A percentile compares a stretch with the other conserved stretches of the same genome.
phyloP scores from a whole-genome alignment of 352 stramenopile genomes.

The Phytophthora syringae region DNA sequence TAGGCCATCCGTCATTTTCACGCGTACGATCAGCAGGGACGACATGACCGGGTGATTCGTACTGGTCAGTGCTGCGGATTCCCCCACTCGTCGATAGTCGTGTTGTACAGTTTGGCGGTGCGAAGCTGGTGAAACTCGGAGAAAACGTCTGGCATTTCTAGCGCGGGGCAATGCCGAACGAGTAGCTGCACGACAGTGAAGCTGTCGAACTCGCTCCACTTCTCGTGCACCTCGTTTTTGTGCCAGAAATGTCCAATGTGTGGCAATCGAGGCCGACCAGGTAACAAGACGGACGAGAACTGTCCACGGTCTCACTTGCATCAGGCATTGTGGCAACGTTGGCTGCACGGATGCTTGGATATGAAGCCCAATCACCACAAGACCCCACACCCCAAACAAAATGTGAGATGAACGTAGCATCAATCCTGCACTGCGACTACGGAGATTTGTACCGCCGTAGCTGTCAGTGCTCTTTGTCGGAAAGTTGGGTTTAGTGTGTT shows the following conservation, averaged over 20 bases:
- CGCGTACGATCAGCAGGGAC: constrained; percentile 35
- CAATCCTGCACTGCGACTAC: background rate
- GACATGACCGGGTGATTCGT: constrained; percentile 28
- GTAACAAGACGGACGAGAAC: constrained; percentile 35
- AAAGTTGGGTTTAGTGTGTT: background rate
- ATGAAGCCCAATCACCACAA: constrained; percentile 19
- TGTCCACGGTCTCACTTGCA: constrained; percentile 42
- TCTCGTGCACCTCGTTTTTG: constrained; percentile 5
- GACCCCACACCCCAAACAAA: constrained; percentile 5
- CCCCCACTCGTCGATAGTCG: constrained; percentile 32
- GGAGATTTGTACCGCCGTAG: background rate
- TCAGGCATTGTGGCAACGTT: constrained; percentile 10
- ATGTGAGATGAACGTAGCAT: background rate
- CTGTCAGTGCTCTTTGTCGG: background rate
- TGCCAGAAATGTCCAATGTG: constrained; percentile 12
- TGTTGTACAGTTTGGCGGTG: constrained; percentile 47
- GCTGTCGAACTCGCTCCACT: constrained; percentile 30
- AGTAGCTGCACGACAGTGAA: constrained; percentile 29
- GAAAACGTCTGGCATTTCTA: constrained; percentile 30
- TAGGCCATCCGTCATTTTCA: constrained; percentile 36
- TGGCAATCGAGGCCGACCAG: constrained; percentile 42
- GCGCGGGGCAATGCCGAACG: constrained; percentile 34
- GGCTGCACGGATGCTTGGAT: constrained; percentile 9
- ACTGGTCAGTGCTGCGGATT: constrained; percentile 25
- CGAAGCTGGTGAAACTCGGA: constrained; percentile 26